Evolutionary conservation across 1,284 basidiomycete species (phyloP), one percentile per base, ranked within the genome.

Genomic region (Boletus semigastroideus): DNA sequence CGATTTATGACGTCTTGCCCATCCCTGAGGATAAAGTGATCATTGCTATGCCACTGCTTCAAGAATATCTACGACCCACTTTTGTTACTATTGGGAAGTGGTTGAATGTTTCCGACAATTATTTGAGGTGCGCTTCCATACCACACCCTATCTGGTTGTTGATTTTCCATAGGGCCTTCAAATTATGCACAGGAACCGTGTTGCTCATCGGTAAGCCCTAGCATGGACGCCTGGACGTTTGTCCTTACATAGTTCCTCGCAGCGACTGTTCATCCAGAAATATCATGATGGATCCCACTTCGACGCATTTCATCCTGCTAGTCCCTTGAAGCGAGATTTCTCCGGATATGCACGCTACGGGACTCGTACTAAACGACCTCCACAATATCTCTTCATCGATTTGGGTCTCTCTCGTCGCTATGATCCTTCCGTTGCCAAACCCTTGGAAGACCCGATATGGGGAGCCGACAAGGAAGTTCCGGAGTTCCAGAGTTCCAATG

Each of bases 371-470:
- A 49, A 55, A 42, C 52, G 59, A 22, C 67, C 69, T 5, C 59
- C 69, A 1, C 69, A 61, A 45, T 74, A 75, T 47, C 60, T 67
- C 39, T 59, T 71, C 11, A 73, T 73, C 17, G 76, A 77, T 54
- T 78, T 76, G 40, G 73, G 73, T 1, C 33, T 72, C 2, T 69
- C 72, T 3, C 54, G 59, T 30, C 58, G 52, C 8, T 72, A 68
- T 49, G 62, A 65, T 30, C 9, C 45, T 0, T 54, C 56, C 5
- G 30, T 52, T 8, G 25, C 27, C 13, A 39, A 58, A 0, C 63
- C 63, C 3, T 37, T 52, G 42, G 67, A 62, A 47, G 31, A 30
- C 13, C 44, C 44, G 0, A 46, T 46, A 7, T 46, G 44, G 44
- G 34, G 44, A 4, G 44, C 1, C 2, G 33, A 68, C 28, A 65